phyloP scores from a whole-genome alignment of 2,329 filamentous ascomycete species.

The Ramularia endophylla region DNA sequence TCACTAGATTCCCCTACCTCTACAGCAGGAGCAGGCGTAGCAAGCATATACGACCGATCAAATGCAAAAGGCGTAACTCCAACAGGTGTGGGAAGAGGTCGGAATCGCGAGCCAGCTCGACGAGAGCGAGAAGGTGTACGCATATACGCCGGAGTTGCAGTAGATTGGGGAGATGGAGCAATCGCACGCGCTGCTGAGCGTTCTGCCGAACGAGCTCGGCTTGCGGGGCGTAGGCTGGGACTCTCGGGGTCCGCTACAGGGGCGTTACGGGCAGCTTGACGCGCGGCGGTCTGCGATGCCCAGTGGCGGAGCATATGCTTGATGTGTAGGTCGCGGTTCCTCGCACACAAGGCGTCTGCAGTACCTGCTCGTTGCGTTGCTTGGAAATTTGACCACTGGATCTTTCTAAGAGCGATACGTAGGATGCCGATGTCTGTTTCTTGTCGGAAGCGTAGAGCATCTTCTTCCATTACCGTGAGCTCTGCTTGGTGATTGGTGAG shows the following conservation, averaged over 20 bases:
- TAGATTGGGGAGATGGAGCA: constrained; percentile 15
- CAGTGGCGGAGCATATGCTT: constrained; percentile 52
- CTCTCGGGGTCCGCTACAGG: constrained; percentile 21
- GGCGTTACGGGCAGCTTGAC: constrained; percentile 11
- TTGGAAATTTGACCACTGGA: constrained; percentile 55
- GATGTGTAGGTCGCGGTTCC: constrained; percentile 51
- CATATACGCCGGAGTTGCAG: constrained; percentile 35
- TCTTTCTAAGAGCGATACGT: constrained; percentile 45
- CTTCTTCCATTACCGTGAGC: constrained; percentile 28
- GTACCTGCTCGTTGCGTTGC: constrained; percentile 46
- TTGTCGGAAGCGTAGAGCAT: constrained; percentile 43
- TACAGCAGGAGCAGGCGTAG: constrained; percentile 23
- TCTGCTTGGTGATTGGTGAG: constrained; percentile 25
- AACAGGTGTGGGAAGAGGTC: constrained; percentile 26
- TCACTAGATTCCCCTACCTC: constrained; percentile 6
- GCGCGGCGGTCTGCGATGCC: constrained; percentile 40
- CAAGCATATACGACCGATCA: constrained; percentile 21
- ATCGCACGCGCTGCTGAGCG: constrained; percentile 18
- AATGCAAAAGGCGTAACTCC: constrained; percentile 27
- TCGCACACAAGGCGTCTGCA: constrained; percentile 46
- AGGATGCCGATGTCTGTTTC: constrained; percentile 44
- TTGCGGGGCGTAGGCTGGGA: constrained; percentile 27
- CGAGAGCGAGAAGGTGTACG: constrained; percentile 36
- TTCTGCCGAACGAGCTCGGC: constrained; percentile 17
- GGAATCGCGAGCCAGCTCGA: constrained; percentile 20